Conservation (phyloP, 176 grass and related monocot species). For the Calamus simplicifolius region DNA sequence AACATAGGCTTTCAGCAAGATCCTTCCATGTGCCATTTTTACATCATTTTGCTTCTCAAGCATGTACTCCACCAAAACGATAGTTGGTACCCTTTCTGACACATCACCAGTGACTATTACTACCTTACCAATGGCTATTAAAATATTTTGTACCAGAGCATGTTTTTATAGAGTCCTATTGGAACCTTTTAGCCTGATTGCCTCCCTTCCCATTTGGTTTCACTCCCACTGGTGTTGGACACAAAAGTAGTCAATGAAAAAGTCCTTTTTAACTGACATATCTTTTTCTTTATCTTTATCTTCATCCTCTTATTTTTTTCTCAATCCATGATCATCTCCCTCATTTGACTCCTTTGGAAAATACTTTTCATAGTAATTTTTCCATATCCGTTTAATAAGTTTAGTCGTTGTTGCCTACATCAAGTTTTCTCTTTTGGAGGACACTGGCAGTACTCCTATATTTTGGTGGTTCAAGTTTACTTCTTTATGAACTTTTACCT, state of each 20-base stretch:
- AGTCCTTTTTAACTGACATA: slow-evolving; percentile 16
- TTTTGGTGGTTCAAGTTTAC: slow-evolving; percentile 54
- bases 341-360: slow-evolving; percentile 49
- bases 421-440: slow-evolving; percentile 29
- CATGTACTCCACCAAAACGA: slow-evolving; percentile 86
- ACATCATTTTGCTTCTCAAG: too few relatives aligned
- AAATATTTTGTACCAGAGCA: slow-evolving; percentile 48
- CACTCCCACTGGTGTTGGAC: slow-evolving; percentile 22
- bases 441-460: slow-evolving; percentile 28
- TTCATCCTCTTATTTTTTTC: slow-evolving; percentile 55
- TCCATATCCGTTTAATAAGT: slow-evolving; percentile 55
- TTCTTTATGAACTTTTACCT: slow-evolving; percentile 23
- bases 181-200: slow-evolving; percentile 28
- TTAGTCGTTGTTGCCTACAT: slow-evolving; percentile 79
- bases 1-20: too few relatives aligned
- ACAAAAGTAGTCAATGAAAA: slow-evolving; percentile 16
- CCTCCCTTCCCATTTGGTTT: slow-evolving; percentile 33
- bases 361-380: slow-evolving; percentile 48
- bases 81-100: slow-evolving; percentile 26
- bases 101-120: slow-evolving; percentile 56
- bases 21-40: too few relatives aligned
- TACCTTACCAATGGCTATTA: slow-evolving; percentile 38
- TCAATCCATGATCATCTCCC: slow-evolving; percentile 22
- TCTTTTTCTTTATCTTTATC: slow-evolving; percentile 51
- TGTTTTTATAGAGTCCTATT: slow-evolving; percentile 40